Conservation (phyloP, 2,329 filamentous ascomycete species). For the Exophiala calicioides region DNA sequence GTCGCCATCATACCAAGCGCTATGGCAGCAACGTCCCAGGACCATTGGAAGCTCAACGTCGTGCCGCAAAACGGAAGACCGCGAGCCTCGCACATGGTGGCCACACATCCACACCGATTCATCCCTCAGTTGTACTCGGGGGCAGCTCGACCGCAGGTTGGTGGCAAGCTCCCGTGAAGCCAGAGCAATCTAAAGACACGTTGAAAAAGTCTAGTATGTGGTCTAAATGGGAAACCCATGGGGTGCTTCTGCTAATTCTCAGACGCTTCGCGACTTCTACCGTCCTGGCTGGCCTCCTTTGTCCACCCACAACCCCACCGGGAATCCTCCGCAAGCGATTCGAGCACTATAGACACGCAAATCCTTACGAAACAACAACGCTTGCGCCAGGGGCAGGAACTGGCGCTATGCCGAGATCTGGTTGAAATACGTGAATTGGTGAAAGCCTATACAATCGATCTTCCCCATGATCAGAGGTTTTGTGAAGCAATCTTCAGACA, state of each 20-base stretch:
- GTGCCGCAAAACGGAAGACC: slow-evolving; percentile 59
- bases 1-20: slow-evolving; percentile 51
- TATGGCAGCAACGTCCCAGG: slow-evolving; percentile 64
- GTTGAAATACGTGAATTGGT: slow-evolving; percentile 13
- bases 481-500: slow-evolving; percentile 17
- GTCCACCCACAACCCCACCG: neutral
- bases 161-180: slow-evolving; percentile 23
- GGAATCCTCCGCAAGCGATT: neutral
- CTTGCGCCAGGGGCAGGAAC: neutral
- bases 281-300: slow-evolving; percentile 16
- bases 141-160: slow-evolving; percentile 22
- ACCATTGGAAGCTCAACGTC: slow-evolving; percentile 61
- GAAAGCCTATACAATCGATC: slow-evolving; percentile 5
- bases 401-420: slow-evolving; percentile 16
- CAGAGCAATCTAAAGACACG: slow-evolving; percentile 2
- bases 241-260: neutral
- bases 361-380: neutral
- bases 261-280: slow-evolving; percentile 12
- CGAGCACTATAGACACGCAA: neutral
- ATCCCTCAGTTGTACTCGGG: slow-evolving; percentile 46
- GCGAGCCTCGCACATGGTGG: slow-evolving; percentile 46
- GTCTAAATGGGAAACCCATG: neutral
- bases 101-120: slow-evolving; percentile 35
- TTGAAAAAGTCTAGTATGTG: slow-evolving; percentile 3
- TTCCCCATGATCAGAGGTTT: slow-evolving; percentile 8